phyloP scores from a whole-genome alignment of 2,329 filamentous ascomycete species.

The Salinomyces thailandicus region DNA sequence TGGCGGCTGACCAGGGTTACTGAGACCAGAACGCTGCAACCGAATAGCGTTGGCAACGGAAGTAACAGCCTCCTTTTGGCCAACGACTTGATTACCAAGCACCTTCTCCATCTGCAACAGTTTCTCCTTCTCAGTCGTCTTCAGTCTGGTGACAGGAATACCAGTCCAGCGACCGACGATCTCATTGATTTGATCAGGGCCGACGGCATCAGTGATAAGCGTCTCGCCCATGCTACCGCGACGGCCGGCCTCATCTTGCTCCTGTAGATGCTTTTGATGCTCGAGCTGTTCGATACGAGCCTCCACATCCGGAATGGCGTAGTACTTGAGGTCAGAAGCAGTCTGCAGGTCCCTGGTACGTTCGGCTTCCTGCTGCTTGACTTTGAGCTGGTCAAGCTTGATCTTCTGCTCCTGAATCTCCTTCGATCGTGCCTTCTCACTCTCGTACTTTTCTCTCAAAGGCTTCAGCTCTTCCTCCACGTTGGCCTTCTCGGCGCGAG shows the following conservation, averaged over 20 bases:
- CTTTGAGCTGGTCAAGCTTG: conserved; percentile 83
- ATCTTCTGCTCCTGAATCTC: conserved; percentile 82
- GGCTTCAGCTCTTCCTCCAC: conserved; percentile 87
- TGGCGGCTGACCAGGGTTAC: conserved; percentile 91
- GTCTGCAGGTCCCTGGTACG: conserved; percentile 73
- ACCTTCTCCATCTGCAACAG: conserved; percentile 92
- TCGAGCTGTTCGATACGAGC: conserved; percentile 71
- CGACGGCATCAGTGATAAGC: conserved; percentile 85
- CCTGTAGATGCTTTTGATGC: conserved; percentile 66
- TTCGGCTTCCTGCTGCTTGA: conserved; percentile 88
- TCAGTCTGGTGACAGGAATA: conserved; percentile 87
- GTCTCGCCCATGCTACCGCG: conserved; percentile 52
- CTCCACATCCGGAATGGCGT: conserved; percentile 89
- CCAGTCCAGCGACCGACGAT: conserved; percentile 98
- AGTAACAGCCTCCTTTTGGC: conserved; percentile 84
- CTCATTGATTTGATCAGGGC: conserved; percentile 96
- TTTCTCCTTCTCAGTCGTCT: conserved; percentile 95
- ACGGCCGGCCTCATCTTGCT: conserved; percentile 46
- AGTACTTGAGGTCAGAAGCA: conserved; percentile 91
- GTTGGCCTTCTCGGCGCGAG: conserved; percentile 84
- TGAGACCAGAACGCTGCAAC: conserved; percentile 84
- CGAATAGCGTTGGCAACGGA: conserved; percentile 94
- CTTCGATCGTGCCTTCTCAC: conserved; percentile 80
- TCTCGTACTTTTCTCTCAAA: conserved; percentile 89
- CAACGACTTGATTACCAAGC: conserved; percentile 74